Conservation (phyloP, 768 basidiomycete species). For the Kwoniella shandongensis region DNA sequence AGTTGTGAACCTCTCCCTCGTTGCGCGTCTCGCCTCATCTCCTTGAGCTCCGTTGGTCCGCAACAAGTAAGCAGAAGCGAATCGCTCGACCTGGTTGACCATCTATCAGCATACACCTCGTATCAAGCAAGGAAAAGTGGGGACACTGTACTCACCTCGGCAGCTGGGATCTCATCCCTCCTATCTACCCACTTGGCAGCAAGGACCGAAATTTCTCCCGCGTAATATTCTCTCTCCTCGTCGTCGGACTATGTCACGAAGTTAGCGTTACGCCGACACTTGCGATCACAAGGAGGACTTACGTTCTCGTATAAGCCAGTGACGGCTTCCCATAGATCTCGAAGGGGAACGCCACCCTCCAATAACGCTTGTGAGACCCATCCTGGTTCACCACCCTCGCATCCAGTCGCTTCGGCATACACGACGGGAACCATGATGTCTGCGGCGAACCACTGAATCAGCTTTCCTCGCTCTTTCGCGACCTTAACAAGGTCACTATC, state of each 20-base stretch:
- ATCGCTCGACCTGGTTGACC: constrained; percentile 34
- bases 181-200: constrained; percentile 45
- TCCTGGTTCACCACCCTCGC: constrained; percentile 64
- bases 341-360: constrained; percentile 76
- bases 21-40: constrained; percentile 17
- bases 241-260: constrained; percentile 18
- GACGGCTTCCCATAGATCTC: constrained; percentile 69
- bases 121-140: neutral
- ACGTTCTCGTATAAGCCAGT: constrained; percentile 18
- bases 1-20: constrained; percentile 18
- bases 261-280: too few relatives aligned
- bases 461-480: neutral
- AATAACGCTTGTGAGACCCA: constrained; percentile 79
- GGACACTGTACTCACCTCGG: constrained; percentile 33
- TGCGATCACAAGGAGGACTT: too few relatives aligned
- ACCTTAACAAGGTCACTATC: neutral
- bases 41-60: constrained; percentile 12
- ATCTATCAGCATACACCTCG: neutral
- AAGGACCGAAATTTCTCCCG: constrained; percentile 43
- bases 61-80: constrained; percentile 36
- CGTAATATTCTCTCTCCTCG: constrained; percentile 44
- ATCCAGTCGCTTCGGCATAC: constrained; percentile 68
- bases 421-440: constrained; percentile 74
- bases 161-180: constrained; percentile 47
- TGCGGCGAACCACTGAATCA: constrained; percentile 48